These are phyloP conservation scores for Russula sp. DNA, from an alignment of 768 basidiomycete genomes.

Conservation along the genomic window DNA sequence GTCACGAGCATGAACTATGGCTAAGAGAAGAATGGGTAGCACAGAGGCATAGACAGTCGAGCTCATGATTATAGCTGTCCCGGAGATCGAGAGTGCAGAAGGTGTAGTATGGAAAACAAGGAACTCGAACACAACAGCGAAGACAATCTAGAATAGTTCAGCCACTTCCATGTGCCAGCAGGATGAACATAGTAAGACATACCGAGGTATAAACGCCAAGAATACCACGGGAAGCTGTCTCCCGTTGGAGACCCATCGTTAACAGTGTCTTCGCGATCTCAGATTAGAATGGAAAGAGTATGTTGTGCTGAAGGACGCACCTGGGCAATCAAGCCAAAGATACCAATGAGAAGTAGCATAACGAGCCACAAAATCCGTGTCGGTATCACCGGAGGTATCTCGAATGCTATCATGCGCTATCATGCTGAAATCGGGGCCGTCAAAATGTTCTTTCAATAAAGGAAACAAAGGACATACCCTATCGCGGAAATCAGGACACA, in stretches of 20 bases:
- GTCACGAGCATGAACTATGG: background rate
- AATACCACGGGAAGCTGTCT: constrained; percentile 57
- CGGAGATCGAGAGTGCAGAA: constrained; percentile 51
- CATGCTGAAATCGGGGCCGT: constrained; percentile 35
- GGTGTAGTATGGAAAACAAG: constrained; percentile 58
- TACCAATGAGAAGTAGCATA: constrained; percentile 45
- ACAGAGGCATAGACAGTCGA: constrained; percentile 64
- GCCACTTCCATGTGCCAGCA: background rate
- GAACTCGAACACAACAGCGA: constrained; percentile 57
- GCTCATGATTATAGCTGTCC: constrained; percentile 56
- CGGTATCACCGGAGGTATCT: constrained; percentile 42
- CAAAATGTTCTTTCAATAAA: background rate
- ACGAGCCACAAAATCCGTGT: constrained; percentile 40
- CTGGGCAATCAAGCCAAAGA: constrained; percentile 49
- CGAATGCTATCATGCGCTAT: constrained; percentile 39
- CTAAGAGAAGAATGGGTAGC: constrained; percentile 25
- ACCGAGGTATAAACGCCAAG: constrained; percentile 56
- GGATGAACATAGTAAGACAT: constrained; percentile 24
- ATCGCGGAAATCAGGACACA: constrained; percentile 41
- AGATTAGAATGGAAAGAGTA: background rate
- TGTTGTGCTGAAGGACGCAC: constrained; percentile 13
- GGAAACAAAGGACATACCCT: constrained; percentile 24
- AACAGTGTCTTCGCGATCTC: constrained; percentile 40
- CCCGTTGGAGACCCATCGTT: constrained; percentile 56
- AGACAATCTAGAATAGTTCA: constrained; percentile 42